Evolutionary conservation across 805 yeast species (phyloP).

Genomic region (Maudiozyma saulgeensis): DNA sequence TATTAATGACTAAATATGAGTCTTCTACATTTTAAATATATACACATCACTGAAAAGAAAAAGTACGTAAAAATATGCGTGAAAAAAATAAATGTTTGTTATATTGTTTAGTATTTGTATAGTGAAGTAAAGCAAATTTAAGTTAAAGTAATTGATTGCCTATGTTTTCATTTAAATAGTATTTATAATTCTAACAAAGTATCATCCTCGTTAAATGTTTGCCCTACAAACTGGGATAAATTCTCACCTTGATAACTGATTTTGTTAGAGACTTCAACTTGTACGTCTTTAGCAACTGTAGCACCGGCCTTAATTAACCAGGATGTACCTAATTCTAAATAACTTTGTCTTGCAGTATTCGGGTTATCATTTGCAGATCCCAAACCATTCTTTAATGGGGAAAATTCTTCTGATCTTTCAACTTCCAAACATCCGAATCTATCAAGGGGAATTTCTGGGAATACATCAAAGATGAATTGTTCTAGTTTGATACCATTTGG

Average conservation of each 20-base stretch:
- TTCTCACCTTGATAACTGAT: conserved; percentile 74
- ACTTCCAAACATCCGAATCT: conserved; percentile 91
- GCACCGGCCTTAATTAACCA: conserved; percentile 79
- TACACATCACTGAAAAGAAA: background rate
- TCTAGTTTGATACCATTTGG: conserved; percentile 93
- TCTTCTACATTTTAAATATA: background rate
- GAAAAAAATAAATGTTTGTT: background rate
- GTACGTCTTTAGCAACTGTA: conserved; percentile 33
- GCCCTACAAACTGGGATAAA: conserved; percentile 45
- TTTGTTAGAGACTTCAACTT: conserved; percentile 69
- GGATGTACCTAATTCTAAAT: conserved; percentile 53
- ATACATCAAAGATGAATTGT: conserved; percentile 94
- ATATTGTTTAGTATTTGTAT: background rate
- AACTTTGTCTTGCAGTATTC: conserved; percentile 61
- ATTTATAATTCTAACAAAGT: conserved; percentile 15
- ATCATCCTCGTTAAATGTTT: conserved; percentile 24
- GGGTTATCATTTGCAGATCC: conserved; percentile 82
- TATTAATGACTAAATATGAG: background rate
- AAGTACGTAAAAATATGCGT: background rate
- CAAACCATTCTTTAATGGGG: conserved; percentile 87
- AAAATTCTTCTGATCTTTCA: conserved; percentile 72
- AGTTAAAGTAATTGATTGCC: too few relatives aligned
- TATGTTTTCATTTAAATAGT: too few relatives aligned
- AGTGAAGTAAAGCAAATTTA: too few relatives aligned
- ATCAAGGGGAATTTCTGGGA: conserved; percentile 59